Conservation (phyloP, 352 stramenopile species). For the Phytophthora cactorum region DNA sequence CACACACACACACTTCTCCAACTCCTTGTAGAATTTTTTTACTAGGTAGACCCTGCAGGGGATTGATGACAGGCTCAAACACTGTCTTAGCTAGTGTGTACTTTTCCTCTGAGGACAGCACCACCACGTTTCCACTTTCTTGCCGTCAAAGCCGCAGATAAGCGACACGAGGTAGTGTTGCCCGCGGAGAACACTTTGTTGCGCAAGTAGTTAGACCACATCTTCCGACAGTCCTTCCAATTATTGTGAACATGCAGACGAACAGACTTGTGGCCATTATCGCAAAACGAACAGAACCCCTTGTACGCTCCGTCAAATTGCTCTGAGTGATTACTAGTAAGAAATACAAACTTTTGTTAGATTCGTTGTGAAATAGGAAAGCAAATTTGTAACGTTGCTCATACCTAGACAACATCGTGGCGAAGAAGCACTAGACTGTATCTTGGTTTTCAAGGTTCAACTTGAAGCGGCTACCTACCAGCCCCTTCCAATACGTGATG, state of each 20-base stretch:
- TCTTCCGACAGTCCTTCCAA: background rate
- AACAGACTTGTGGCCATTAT: background rate
- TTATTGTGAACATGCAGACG: conserved; percentile 1
- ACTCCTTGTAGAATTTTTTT: background rate
- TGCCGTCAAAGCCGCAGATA: background rate
- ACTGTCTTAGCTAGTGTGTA: background rate
- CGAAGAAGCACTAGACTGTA: background rate
- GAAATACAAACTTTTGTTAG: background rate
- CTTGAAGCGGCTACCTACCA: background rate
- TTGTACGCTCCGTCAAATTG: background rate
- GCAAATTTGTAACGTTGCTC: background rate
- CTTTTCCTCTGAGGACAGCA: background rate
- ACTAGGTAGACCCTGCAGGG: background rate
- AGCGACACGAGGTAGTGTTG: background rate
- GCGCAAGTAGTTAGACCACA: conserved; percentile 2
- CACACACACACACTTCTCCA: too few species aligned
- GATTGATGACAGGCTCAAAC: background rate
- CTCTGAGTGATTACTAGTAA: background rate
- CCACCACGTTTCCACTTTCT: conserved; percentile 2
- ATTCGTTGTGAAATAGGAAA: background rate
- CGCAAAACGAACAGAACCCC: background rate
- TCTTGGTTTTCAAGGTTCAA: background rate
- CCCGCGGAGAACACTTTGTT: background rate
- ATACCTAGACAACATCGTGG: conserved; percentile 1
- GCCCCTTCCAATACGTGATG: conserved; percentile 1